phyloP scores from a whole-genome alignment of 148 eudicot genomes.

The Camellia granthamiana region DNA sequence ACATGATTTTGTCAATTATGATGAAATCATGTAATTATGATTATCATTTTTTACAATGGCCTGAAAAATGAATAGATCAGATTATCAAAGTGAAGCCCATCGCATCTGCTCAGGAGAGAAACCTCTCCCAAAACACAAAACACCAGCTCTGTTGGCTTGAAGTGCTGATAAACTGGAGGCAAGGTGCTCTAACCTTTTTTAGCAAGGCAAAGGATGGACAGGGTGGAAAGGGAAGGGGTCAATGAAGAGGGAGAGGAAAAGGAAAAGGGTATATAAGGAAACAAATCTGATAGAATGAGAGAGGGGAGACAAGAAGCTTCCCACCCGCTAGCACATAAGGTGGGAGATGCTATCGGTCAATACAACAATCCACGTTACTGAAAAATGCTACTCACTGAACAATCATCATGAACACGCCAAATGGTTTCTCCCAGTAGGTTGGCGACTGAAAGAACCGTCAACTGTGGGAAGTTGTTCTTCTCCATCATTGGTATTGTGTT shows the following conservation, averaged over 20 bases:
- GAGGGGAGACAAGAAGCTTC: slow-evolving; percentile 1
- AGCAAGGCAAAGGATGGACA: not conserved
- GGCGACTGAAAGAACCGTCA: slow-evolving; percentile 68
- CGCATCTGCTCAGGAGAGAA: too few relatives aligned
- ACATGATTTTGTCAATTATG: too few relatives aligned
- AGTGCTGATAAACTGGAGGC: not conserved
- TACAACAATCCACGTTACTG: slow-evolving; percentile 27
- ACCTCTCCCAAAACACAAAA: not conserved
- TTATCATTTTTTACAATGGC: too few relatives aligned
- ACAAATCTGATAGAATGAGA: not conserved
- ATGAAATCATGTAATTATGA: too few relatives aligned
- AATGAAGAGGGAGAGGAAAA: not conserved
- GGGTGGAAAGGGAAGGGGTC: not conserved
- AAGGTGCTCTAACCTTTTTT: not conserved
- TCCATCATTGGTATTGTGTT: slow-evolving; percentile 59
- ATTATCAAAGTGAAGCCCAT: too few relatives aligned
- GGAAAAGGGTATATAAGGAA: not conserved
- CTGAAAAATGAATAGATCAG: too few relatives aligned
- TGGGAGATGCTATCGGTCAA: not conserved
- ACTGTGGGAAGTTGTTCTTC: slow-evolving; percentile 59
- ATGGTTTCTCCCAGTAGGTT: slow-evolving; percentile 70
- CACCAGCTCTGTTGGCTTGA: not conserved
- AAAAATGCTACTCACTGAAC: slow-evolving; percentile 70
- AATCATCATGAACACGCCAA: slow-evolving; percentile 70
- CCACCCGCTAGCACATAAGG: not conserved